Conservation (phyloP, 495 filamentous ascomycete species). For the Xylaria palmicola region DNA sequence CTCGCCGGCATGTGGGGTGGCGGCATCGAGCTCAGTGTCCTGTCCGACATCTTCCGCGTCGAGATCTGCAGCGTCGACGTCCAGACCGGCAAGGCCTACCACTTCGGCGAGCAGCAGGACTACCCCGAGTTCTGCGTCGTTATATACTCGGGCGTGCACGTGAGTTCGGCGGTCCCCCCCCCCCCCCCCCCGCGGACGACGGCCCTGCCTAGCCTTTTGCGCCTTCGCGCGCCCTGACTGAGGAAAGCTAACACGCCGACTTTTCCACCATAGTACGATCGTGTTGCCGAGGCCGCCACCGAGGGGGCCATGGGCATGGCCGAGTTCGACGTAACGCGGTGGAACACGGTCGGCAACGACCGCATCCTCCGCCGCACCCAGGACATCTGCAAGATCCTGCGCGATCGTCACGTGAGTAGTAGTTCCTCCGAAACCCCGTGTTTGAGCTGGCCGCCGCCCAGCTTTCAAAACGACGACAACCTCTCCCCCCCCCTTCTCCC, state of each 20-base stretch:
- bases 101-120: slow-evolving; percentile 73
- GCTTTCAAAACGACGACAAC: too few species aligned
- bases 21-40: slow-evolving; percentile 81
- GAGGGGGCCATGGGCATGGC: slow-evolving; percentile 51
- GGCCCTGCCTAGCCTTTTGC: too few species aligned
- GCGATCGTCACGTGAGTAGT: slow-evolving; percentile 61
- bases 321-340: slow-evolving; percentile 73
- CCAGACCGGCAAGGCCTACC: slow-evolving; percentile 54
- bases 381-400: slow-evolving; percentile 65
- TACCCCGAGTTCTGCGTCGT: slow-evolving; percentile 68
- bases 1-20: slow-evolving; percentile 86
- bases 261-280: slow-evolving; percentile 64
- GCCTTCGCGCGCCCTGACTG: too few species aligned
- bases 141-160: slow-evolving; percentile 88
- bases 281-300: slow-evolving; percentile 72
- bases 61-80: slow-evolving; percentile 85
- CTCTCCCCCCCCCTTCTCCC: too few species aligned
- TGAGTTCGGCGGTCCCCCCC: too few species aligned
- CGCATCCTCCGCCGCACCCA: slow-evolving; percentile 66
- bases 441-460: too few species aligned
- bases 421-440: too few species aligned
- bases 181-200: too few species aligned
- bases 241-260: not conserved
- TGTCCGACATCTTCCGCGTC: slow-evolving; percentile 80
- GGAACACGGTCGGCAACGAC: slow-evolving; percentile 63